These are phyloP conservation scores for Lodderomyces beijingensis DNA, from an alignment of 1,139 yeast genomes.

Conservation along the genomic window DNA sequence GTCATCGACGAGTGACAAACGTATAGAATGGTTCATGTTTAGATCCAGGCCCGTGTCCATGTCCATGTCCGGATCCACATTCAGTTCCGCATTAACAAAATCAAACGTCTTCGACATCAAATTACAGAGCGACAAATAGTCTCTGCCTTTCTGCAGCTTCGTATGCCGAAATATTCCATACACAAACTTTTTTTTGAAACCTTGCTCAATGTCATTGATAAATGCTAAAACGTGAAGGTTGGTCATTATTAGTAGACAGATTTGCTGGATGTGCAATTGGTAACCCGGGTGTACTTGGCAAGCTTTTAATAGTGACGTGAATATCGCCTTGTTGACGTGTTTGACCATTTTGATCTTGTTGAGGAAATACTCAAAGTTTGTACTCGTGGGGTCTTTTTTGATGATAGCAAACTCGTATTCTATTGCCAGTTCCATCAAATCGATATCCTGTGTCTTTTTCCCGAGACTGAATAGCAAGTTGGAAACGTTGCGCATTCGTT, in stretches of 20 bases:
- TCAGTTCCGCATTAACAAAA: no score
- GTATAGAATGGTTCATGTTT: no score
- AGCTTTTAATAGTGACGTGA: not conserved
- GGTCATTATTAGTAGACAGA: not conserved
- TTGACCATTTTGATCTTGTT: conserved; percentile 18
- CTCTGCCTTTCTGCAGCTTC: no score
- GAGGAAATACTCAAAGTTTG: conserved; percentile 12
- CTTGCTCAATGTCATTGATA: conserved; percentile 1
- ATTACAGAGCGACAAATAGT: no score
- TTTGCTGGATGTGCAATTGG: no score
- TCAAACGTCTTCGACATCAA: no score
- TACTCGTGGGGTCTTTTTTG: conserved; percentile 10
- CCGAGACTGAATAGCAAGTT: conserved; percentile 21
- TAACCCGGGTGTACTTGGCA: not conserved
- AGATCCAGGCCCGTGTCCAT: no score
- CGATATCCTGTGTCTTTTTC: conserved; percentile 8
- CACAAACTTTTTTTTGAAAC: conserved; percentile 10
- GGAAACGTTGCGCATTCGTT: conserved; percentile 28
- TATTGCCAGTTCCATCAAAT: conserved; percentile 16
- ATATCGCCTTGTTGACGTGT: conserved; percentile 5
- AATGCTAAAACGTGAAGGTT: not conserved
- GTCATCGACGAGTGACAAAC: no score
- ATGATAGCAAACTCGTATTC: conserved; percentile 20
- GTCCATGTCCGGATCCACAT: no score
- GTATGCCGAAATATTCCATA: no score